phyloP scores from a whole-genome alignment of 495 filamentous ascomycete genomes.

The Penicillium canariense region DNA sequence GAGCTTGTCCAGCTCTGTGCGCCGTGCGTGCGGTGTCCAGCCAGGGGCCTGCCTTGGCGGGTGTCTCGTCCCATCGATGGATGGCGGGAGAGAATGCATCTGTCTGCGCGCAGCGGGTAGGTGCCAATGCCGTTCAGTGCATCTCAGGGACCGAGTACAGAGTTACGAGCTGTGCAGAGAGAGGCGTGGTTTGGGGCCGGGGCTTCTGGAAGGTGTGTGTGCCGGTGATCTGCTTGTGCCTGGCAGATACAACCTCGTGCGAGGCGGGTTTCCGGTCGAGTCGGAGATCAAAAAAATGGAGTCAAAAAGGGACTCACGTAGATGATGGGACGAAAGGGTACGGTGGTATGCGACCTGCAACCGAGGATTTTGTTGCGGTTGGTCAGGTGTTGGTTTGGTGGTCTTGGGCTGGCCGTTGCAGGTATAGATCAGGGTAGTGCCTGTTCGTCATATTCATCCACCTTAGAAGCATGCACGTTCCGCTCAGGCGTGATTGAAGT shows the following conservation, averaged over 20 bases:
- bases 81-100: conserved; percentile 13
- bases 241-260: conserved; percentile 7
- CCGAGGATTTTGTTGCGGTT: background rate
- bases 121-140: conserved; percentile 15
- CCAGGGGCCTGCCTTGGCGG: background rate
- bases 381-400: too few species aligned
- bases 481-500: background rate
- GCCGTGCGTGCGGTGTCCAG: background rate
- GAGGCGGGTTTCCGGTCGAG: background rate
- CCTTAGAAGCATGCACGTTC: background rate
- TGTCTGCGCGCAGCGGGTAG: conserved; percentile 23
- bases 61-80: background rate
- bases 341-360: background rate
- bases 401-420: background rate
- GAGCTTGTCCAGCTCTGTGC: background rate
- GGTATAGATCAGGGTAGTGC: background rate
- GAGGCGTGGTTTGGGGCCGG: conserved; percentile 17
- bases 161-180: conserved; percentile 13
- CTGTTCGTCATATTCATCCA: background rate
- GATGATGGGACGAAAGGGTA: background rate
- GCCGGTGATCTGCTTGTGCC: background rate
- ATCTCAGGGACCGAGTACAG: conserved; percentile 8
- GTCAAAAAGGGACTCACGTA: too few species aligned
- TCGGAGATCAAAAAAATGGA: background rate
- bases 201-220: conserved; percentile 11